phyloP scores from a whole-genome alignment of 257 asterid species.

The Henckelia pumila region DNA sequence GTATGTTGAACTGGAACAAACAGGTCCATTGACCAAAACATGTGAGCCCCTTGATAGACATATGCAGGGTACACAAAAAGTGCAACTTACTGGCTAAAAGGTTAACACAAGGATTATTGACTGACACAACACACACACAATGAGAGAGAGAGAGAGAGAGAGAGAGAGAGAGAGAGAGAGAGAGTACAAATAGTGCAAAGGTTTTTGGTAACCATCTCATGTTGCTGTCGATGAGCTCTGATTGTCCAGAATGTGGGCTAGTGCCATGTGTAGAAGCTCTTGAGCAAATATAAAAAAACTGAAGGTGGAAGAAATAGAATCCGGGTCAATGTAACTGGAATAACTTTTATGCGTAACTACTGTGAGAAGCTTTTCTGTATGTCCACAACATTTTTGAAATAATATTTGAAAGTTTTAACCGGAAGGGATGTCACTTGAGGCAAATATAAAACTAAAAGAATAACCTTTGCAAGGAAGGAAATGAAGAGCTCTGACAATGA shows the following conservation, averaged over 20 bases:
- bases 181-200: constrained; percentile 65
- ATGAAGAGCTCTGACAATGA: constrained; percentile 72
- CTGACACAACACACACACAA: neutral
- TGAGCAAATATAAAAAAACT: constrained; percentile 71
- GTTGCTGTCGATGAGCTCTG: constrained; percentile 80
- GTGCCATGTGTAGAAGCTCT: constrained; percentile 69
- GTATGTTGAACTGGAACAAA: neutral
- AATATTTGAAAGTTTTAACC: neutral
- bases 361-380: constrained; percentile 12
- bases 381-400: constrained; percentile 12
- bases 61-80: neutral
- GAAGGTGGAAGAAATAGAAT: constrained; percentile 34
- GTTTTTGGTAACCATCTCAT: constrained; percentile 95
- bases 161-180: constrained; percentile 35
- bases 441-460: neutral
- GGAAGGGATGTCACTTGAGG: neutral
- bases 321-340: constrained; percentile 30
- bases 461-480: constrained; percentile 73
- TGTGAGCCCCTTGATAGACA: too few species aligned
- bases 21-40: neutral
- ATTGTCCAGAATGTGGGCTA: constrained; percentile 57
- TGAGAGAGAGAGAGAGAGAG: constrained; percentile 28
- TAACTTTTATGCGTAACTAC: constrained; percentile 11
- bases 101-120: neutral
- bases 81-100: neutral